phyloP scores from a whole-genome alignment of 345 rosid genomes.

The Cardamine chenopodiifolia region DNA sequence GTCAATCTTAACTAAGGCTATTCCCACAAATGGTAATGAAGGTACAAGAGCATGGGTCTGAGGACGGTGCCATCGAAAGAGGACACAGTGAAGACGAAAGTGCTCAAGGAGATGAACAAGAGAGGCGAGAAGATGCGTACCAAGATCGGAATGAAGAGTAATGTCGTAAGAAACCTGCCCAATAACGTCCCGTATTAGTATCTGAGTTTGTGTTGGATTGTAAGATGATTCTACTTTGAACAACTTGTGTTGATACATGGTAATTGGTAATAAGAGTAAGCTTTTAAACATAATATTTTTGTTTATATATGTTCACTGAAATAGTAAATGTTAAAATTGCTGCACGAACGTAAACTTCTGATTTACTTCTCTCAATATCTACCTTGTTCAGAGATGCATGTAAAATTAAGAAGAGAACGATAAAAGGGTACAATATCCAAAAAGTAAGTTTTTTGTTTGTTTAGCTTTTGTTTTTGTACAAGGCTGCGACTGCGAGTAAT shows the following conservation, averaged over 20 bases:
- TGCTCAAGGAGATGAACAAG: conserved; percentile 64
- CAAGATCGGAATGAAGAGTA: conserved; percentile 81
- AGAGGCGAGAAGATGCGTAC: conserved; percentile 74
- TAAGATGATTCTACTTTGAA: neutral
- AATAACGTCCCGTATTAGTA: conserved; percentile 73
- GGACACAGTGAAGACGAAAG: conserved; percentile 79
- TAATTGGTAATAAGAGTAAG: conserved; percentile 17
- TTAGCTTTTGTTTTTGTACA: conserved; percentile 40
- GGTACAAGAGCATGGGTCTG: conserved; percentile 89
- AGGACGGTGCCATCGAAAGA: conserved; percentile 74
- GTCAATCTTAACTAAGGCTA: conserved; percentile 1
- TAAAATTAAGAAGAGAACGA: conserved; percentile 9
- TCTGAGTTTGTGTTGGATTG: neutral
- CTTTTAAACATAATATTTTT: neutral
- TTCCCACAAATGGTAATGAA: conserved; percentile 32
- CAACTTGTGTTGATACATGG: conserved; percentile 16
- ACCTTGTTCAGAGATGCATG: conserved; percentile 5
- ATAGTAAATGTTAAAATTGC: neutral
- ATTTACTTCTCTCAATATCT: conserved; percentile 6
- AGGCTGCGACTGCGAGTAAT: conserved; percentile 30
- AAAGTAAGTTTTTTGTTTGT: conserved; percentile 10
- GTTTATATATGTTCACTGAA: neutral
- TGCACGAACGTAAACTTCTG: conserved; percentile 18
- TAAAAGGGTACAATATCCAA: conserved; percentile 21
- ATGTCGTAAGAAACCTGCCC: conserved; percentile 78